Percentiles rank a stretch among this genome's conserved stretches.
These are phyloP conservation scores for Calonectria crousiana DNA, from an alignment of 2,329 filamentous ascomycete genomes.

Conservation along the genomic window DNA sequence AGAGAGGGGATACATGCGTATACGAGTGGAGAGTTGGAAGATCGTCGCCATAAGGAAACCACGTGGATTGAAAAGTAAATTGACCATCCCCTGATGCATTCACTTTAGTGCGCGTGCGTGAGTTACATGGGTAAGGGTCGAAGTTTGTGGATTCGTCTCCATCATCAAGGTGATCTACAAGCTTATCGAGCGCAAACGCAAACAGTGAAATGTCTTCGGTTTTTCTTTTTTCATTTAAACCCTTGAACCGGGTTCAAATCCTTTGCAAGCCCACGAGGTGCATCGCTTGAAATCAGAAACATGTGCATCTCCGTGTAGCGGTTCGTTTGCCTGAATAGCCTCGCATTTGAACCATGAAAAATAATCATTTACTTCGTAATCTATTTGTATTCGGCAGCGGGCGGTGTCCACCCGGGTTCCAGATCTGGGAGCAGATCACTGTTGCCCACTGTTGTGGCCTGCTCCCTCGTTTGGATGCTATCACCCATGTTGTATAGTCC, in stretches of 20 bases:
- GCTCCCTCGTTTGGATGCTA: background rate
- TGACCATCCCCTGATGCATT: background rate
- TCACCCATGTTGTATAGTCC: background rate
- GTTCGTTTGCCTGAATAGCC: background rate
- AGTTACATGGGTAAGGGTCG: background rate
- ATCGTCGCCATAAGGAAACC: slow-evolving; percentile 4
- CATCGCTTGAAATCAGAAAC: background rate
- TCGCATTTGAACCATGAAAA: background rate
- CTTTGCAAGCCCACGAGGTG: background rate
- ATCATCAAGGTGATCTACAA: background rate
- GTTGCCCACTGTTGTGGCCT: too few relatives aligned
- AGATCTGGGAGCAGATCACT: background rate
- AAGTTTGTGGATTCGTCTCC: background rate
- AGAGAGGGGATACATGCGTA: background rate
- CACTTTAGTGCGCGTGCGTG: background rate
- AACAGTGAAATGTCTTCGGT: background rate
- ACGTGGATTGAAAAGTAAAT: slow-evolving; percentile 1
- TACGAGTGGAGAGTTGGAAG: background rate
- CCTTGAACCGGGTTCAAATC: background rate
- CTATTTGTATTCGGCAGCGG: background rate
- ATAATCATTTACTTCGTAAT: background rate
- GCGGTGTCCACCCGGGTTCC: background rate
- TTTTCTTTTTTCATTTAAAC: background rate
- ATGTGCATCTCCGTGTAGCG: background rate
- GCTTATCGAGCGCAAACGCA: background rate